Base-by-base conservation (phyloP, 306 rosid species). In the Trichosanthes cucumerina region DNA sequence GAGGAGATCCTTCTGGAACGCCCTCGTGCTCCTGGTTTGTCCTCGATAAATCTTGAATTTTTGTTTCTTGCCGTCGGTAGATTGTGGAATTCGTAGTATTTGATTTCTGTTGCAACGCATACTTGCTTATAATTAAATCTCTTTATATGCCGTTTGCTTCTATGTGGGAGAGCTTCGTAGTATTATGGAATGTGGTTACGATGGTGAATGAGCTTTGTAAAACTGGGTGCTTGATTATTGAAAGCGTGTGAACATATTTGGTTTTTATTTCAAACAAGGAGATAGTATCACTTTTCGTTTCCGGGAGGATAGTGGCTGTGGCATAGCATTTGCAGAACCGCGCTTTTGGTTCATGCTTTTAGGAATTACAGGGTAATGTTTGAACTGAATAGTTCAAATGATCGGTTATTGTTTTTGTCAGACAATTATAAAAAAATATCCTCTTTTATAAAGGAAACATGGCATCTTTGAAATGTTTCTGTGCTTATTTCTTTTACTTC, bases 1-100 rank as follows among this genome's bases (percentile, higher is more conserved):
- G 98, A 93, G 65, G 98, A 93, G 87, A 92, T 93, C 80, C 68
- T 89, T 52, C 91, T 93, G 6, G 97, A 93, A 83, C 96, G 96
- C 36, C 93, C 98, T 36, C 89, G 89, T 85, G 91, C 96, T 68
- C 96, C 85, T 0, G 98, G 73, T 65, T 38, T 8, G 73, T 65
- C 38, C 38, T 65, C 49, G 24, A 65, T 33, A 7, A 36, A 65
- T 36, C 49, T 65, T 9, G 16, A 34, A 34, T 18, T 58, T 65
- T 65, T 34, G 10, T 18, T 65, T 62, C 6, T 62, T 62, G 43
- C 7, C 21, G 39, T 63, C 15, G 15, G 16, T 38, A 4, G 31
- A 19, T 38, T 4, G 19, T 0, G 16, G 50, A 66, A 4, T 38
- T 66, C 18, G 0, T 66, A 4, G 7, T 38, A 19, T 10, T 6